phyloP scores from a whole-genome alignment of 805 yeast species.

The Hanseniaspora lindneri region DNA sequence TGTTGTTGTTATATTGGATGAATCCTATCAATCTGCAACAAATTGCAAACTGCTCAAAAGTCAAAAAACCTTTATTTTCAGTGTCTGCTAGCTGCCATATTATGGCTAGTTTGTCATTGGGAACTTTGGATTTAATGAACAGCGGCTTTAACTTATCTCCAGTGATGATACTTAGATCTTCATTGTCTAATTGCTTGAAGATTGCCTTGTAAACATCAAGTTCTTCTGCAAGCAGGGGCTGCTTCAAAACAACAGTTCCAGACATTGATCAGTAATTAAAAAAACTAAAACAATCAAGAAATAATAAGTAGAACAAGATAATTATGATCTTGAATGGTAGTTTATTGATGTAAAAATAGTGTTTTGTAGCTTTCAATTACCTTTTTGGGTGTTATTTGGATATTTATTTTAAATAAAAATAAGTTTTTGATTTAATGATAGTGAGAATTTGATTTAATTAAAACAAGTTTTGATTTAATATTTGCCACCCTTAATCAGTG shows the following conservation, averaged over 20 bases:
- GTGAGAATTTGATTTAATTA: too few relatives aligned
- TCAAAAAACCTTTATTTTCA: slow-evolving; percentile 74
- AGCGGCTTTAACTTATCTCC: slow-evolving; percentile 78
- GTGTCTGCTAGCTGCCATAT: slow-evolving; percentile 92
- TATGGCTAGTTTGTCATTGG: slow-evolving; percentile 68
- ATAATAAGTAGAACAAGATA: too few relatives aligned
- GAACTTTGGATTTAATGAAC: slow-evolving; percentile 74
- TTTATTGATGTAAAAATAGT: too few relatives aligned
- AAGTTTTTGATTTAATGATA: too few relatives aligned
- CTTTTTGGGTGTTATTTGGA: too few relatives aligned
- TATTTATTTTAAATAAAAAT: too few relatives aligned
- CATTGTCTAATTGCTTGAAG: slow-evolving; percentile 70
- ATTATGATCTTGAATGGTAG: too few relatives aligned
- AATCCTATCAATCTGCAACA: slow-evolving; percentile 86
- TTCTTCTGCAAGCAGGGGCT: slow-evolving; percentile 57
- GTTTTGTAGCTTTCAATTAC: too few relatives aligned
- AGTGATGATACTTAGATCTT: slow-evolving; percentile 66
- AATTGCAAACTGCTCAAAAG: slow-evolving; percentile 64
- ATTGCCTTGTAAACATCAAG: slow-evolving; percentile 58
- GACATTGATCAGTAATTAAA: not conserved
- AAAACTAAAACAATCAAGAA: not conserved
- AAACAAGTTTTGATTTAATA: too few relatives aligned
- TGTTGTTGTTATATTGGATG: slow-evolving; percentile 49
- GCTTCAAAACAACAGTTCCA: slow-evolving; percentile 22
- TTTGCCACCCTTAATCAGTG: too few relatives aligned